phyloP scores from a whole-genome alignment of 805 yeast genomes.

The Alloascoidea hylecoeti region DNA sequence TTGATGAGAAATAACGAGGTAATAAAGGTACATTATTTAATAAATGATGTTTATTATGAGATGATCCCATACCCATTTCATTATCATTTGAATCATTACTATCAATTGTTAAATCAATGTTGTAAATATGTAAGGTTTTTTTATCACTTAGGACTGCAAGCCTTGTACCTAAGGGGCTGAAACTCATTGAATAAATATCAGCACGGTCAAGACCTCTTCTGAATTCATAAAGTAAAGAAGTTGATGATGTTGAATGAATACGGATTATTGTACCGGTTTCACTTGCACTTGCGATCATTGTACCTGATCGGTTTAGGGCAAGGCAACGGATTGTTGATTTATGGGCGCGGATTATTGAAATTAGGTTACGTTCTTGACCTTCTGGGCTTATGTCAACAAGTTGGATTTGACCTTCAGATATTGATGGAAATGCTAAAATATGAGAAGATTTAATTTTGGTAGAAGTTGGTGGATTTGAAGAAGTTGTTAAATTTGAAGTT shows the following conservation, averaged over 20 bases:
- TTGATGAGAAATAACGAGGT: slow-evolving; percentile 65
- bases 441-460: slow-evolving; percentile 18
- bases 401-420: slow-evolving; percentile 66
- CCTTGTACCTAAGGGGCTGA: slow-evolving; percentile 61
- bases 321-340: slow-evolving; percentile 48
- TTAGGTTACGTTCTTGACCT: slow-evolving; percentile 47
- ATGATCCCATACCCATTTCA: background rate
- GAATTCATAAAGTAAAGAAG: slow-evolving; percentile 67
- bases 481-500: background rate
- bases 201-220: slow-evolving; percentile 87
- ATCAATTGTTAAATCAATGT: slow-evolving; percentile 18
- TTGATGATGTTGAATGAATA: slow-evolving; percentile 52
- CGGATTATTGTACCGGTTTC: slow-evolving; percentile 73
- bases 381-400: slow-evolving; percentile 58
- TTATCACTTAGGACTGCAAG: slow-evolving; percentile 85
- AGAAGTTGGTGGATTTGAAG: slow-evolving; percentile 12
- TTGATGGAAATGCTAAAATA: slow-evolving; percentile 66
- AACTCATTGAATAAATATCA: slow-evolving; percentile 65
- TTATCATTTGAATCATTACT: slow-evolving; percentile 4
- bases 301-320: slow-evolving; percentile 47
- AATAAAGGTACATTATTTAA: slow-evolving; percentile 50
- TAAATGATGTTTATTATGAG: slow-evolving; percentile 42
- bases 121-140: slow-evolving; percentile 77
- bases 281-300: slow-evolving; percentile 67
- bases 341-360: slow-evolving; percentile 69